phyloP scores from a whole-genome alignment of 345 rosid genomes.

The Brassica incana region DNA sequence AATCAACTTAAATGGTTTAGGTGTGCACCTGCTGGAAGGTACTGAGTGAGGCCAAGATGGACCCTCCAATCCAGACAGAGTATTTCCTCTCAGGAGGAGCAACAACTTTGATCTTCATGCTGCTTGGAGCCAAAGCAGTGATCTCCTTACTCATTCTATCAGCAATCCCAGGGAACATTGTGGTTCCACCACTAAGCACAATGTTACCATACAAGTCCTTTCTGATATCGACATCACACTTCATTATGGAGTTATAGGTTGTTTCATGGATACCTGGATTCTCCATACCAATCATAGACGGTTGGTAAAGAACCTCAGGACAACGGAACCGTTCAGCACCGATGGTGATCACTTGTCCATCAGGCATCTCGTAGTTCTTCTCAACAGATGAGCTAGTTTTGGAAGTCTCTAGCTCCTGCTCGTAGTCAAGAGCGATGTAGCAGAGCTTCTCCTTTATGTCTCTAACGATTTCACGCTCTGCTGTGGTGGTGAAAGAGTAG shows the following conservation, averaged over 20 bases:
- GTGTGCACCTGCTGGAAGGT: slow-evolving; percentile 84
- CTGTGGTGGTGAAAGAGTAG: neutral
- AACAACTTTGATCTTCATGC: slow-evolving; percentile 96
- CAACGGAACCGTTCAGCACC: neutral
- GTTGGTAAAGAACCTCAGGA: neutral
- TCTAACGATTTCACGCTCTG: neutral
- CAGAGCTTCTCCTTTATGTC: neutral
- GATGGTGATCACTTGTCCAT: neutral
- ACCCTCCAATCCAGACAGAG: slow-evolving; percentile 94
- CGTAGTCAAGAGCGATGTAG: neutral
- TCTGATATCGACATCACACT: neutral
- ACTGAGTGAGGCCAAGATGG: slow-evolving; percentile 91
- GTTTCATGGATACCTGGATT: neutral
- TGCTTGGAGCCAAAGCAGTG: slow-evolving; percentile 88
- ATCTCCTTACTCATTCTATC: slow-evolving; percentile 34
- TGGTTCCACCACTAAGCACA: neutral
- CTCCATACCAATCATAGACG: neutral
- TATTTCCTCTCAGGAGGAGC: slow-evolving; percentile 94
- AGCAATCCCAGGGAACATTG: neutral
- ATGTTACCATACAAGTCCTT: neutral
- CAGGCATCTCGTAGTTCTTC: neutral
- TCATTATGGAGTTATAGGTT: neutral
- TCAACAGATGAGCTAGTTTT: neutral
- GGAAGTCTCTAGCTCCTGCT: neutral
- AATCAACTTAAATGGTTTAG: neutral